Evolutionary conservation across 345 rosid genomes (phyloP), one percentile per base, ranked within the genome.

Genomic region (Hibiscus trionum): DNA sequence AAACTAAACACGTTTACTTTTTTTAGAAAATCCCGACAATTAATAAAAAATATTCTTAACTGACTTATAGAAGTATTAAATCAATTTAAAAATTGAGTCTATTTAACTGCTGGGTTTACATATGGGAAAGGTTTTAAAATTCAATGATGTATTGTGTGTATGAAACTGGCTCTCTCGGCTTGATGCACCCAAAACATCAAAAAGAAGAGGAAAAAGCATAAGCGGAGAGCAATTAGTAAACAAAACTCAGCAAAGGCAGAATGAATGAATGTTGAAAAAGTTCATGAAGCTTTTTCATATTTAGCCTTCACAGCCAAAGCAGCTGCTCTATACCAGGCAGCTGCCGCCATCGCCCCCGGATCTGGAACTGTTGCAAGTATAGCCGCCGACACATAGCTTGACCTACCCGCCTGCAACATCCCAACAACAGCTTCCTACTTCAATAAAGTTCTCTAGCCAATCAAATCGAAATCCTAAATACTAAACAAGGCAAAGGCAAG

Each of bases 291-390:
- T 47, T 71, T 39, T 60, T 69, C 52, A 68, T 19, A 72, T 69
- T 76, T 83, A 47, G 84, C 85, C 79, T 83, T 84, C 59, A 94
- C 84, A 29, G 96, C 98, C 73, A 93, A 75, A 66, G 96, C 97
- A 52, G 95, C 97, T 0, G 98, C 98, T 75, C 87, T 82, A 79
- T 87, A 94, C 98, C 98, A 94, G 27, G 87, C 74, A 53, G 98
- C 95, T 69, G 86, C 93, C 3, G 91, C 96, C 95, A 94, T 86
- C 17, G 98, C 98, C 37, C 97, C 97, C 0, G 98, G 98, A 78
- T 91, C 97, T 19, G 97, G 97, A 72, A 86, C 95, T 2, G 85
- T 69, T 11, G 86, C 84, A 46, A 94, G 89, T 42, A 82, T 78
- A 71, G 85, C 90, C 0, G 77, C 72, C 0, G 96, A 80, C 44